These are phyloP conservation scores for Nasturtium officinale DNA, from an alignment of 345 rosid species.

Conservation along the genomic window DNA sequence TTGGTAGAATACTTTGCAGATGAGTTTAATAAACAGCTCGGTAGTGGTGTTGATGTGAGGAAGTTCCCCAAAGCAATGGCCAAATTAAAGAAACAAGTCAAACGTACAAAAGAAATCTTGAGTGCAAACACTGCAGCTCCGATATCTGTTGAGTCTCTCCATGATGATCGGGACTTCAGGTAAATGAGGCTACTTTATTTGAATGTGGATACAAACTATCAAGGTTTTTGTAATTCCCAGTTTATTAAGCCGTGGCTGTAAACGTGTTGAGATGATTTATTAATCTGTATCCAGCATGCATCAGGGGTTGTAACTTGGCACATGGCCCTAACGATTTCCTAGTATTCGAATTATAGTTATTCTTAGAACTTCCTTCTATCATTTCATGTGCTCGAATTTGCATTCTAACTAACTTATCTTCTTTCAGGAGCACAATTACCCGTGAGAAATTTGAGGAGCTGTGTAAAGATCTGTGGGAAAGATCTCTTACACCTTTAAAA, in stretches of 20 bases:
- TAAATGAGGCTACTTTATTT: conserved; percentile 17
- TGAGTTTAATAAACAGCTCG: conserved; percentile 91
- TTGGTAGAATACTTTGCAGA: conserved; percentile 92
- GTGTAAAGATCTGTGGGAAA: conserved; percentile 92
- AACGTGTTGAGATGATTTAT: background rate
- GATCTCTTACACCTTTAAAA: conserved; percentile 74
- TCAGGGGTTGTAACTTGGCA: background rate
- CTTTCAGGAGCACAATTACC: conserved; percentile 83
- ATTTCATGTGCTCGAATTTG: conserved; percentile 16
- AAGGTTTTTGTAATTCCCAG: conserved; percentile 7
- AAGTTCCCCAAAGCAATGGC: conserved; percentile 96
- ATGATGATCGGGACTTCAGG: conserved; percentile 97
- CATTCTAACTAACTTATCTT: conserved; percentile 8
- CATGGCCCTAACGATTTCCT: background rate
- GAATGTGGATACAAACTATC: background rate
- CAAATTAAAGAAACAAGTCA: conserved; percentile 96
- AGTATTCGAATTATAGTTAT: background rate
- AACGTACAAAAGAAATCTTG: conserved; percentile 95
- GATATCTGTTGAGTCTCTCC: conserved; percentile 91
- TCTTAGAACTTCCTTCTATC: background rate
- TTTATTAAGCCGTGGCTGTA: conserved; percentile 4
- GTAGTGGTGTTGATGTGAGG: conserved; percentile 89
- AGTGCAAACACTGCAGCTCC: conserved; percentile 94
- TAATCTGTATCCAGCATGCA: background rate
- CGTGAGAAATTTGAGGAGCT: conserved; percentile 99